Evolutionary conservation across 352 stramenopile genomes (phyloP), one percentile per base, ranked within the genome.

Genomic region (Achlya hypogyna): DNA sequence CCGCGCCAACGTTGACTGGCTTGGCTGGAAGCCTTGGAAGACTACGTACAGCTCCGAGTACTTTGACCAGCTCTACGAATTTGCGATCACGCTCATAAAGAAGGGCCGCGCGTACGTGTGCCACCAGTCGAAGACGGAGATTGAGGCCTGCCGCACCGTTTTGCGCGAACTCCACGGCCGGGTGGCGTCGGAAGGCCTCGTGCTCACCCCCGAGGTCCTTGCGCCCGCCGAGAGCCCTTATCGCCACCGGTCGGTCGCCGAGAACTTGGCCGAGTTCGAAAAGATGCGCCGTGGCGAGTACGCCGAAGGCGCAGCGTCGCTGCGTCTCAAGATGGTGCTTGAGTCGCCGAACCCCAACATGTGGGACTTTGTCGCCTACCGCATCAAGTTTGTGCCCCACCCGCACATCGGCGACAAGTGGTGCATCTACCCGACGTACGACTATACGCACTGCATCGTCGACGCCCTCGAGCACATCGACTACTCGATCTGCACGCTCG

Each of bases 341-440:
- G 86, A 91, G 47, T 97, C 82, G 40, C 78, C 91, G 25, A 99
- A 99, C 79, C 95, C 96, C n/a, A 99, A 99, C 79, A 99, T 99
- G 96, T 98, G 91, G 89, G 94, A 98, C 78, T 91, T 96, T 74
- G 89, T 96, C 53, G 97, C 97, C 5, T 99, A 99, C 77, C 96
- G 97, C 64, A 98, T 99, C 83, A 98, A 98, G 74, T 99, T 96
- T 73, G 91, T 97, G 49, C 75, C 91, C 45, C 97, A 99, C 78
- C 97, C 97, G 51, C 95, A 99, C 80, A 93, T 97, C 42, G 97
- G 97, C 38, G 84, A 97, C 68, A 93, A 93, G 68, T 99, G 97
- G 97, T 99, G 96, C 76, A 98, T 99, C 75, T 99, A 99, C 79
- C 97, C 97, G 10, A 98, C 96, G 5, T 99, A 99, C 77, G 97